Evolutionary conservation across 768 basidiomycete genomes (phyloP), one percentile per base, ranked within the genome.

Genomic region (Podaxis pistillaris): DNA sequence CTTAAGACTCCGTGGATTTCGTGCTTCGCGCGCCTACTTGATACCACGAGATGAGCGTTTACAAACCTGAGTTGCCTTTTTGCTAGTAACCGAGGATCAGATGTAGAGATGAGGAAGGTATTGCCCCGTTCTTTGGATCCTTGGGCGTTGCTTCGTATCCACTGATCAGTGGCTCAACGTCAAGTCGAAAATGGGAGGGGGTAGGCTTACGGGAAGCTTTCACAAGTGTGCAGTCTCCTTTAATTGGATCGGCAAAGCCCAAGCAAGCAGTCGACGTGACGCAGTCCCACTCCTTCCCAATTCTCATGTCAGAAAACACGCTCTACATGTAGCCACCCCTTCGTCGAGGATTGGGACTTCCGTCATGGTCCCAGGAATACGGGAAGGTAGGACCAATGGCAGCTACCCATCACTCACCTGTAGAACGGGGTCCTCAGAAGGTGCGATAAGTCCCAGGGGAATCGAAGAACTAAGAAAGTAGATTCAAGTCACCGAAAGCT

Each of bases 1-100:
- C n/a, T 28, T 36, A n/a, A 26, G 51, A 26, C 50, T 60, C 58
- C 58, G 58, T 60, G 58, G 58, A 60, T 60, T 52, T 60, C 50
- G 58, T 60, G 33, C 33, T 22, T 38, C 1, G 15, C 13, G 58
- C 58, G 58, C 49, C 50, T 40, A 41, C 28, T 24, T 22, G 19
- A 8, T 51, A 19, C 49, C n/a, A 47, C 33, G 46, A 58, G 22
- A 33, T 49, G 57, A 49, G 5, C 30, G 46, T 33, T 58, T 58
- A n/a, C 41, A 19, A 49, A 19, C 28, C 13, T 28, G 26, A 33
- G 47, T 24, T 56, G 24, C 22, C 19, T 24, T 49, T 11, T n/a
- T 3, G 7, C 17, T 49, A 15, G 12, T 19, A 15, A 58, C 49
- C 19, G 19, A 36, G 33, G 57, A 47, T 19, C 9, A 12, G 33